A percentile compares a stretch with the other conserved stretches of the same genome.
Conservation (phyloP, 495 filamentous ascomycete species). For the Xylaria longipes region DNA sequence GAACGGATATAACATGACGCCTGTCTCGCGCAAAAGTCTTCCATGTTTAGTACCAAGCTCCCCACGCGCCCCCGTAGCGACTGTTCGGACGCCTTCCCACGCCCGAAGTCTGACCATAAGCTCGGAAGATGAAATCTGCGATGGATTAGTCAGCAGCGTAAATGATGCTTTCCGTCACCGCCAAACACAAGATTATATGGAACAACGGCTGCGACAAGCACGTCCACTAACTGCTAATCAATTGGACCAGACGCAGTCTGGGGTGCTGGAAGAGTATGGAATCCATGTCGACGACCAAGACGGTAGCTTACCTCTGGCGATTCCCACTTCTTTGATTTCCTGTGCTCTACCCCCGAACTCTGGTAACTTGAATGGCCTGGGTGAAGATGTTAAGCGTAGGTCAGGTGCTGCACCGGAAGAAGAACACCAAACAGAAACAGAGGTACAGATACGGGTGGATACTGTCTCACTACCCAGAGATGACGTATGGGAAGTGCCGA, state of each 20-base stretch:
- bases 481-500: conserved; percentile 10
- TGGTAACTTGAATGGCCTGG: not conserved
- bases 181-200: not conserved
- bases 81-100: not conserved
- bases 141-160: conserved; percentile 31
- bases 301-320: not conserved
- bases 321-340: not conserved
- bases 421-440: not conserved
- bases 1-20: conserved; percentile 8
- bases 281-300: not conserved
- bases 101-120: conserved; percentile 11
- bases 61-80: not conserved
- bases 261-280: not conserved
- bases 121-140: conserved; percentile 27
- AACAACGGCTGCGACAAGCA: not conserved
- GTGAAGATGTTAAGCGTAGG: not conserved
- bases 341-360: not conserved
- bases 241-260: not conserved
- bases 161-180: conserved; percentile 27
- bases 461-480: not conserved
- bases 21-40: not conserved
- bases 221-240: not conserved
- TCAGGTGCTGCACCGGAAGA: not conserved
- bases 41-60: not conserved
- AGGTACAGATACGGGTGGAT: not conserved